These are phyloP conservation scores for Arbutus unedo DNA, from an alignment of 148 eudicot genomes.

Conservation along the genomic window DNA sequence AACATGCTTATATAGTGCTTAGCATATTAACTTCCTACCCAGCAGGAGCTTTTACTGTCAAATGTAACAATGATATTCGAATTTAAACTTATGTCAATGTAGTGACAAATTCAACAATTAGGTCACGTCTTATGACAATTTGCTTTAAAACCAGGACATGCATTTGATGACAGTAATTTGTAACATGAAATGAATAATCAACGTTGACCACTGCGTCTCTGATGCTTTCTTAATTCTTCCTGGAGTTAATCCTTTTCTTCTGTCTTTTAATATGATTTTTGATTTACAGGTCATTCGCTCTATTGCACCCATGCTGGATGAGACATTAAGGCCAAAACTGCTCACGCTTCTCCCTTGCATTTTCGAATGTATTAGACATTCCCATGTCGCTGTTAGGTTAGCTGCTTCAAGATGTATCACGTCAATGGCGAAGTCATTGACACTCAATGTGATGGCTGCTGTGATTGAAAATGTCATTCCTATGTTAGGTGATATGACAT, in stretches of 20 bases:
- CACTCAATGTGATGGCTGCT: conserved; percentile 66
- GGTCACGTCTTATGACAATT: neutral
- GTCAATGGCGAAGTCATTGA: conserved; percentile 92
- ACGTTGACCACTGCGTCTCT: neutral
- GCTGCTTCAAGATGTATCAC: conserved; percentile 94
- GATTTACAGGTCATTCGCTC: conserved; percentile 74
- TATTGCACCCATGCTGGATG: conserved; percentile 76
- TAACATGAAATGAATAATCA: neutral
- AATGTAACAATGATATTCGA: neutral
- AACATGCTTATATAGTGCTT: neutral
- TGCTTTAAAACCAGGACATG: neutral
- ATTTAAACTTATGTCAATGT: neutral
- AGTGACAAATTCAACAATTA: neutral
- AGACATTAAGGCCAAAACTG: conserved; percentile 57
- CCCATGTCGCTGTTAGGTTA: conserved; percentile 91
- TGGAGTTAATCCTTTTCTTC: neutral
- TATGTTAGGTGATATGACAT: conserved; percentile 82
- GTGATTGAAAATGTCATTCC: conserved; percentile 85
- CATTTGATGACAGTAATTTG: neutral
- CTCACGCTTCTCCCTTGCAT: conserved; percentile 93
- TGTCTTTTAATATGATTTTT: neutral
- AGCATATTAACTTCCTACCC: neutral
- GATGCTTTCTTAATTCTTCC: neutral
- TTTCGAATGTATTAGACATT: conserved; percentile 83
- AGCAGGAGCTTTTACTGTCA: neutral